Percentiles rank a stretch among this genome's conserved stretches.
These are phyloP conservation scores for cucumber (Cucumis sativus) DNA, from an alignment of 306 rosid genomes.

Conservation along the genomic window DNA sequence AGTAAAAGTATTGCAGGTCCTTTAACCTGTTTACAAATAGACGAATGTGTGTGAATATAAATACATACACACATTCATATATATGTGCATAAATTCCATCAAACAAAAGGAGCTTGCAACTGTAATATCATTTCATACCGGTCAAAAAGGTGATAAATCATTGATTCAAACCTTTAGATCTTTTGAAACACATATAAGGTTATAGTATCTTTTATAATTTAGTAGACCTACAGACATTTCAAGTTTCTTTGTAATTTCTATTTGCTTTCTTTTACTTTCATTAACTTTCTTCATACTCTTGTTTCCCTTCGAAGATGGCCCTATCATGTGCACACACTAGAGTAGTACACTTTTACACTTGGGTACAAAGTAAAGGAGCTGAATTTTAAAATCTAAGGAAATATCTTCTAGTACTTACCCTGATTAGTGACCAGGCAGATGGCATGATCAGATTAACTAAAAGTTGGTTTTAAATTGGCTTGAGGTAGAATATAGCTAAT, in stretches of 20 bases:
- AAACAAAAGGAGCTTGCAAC: not conserved
- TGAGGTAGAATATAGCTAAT: not conserved
- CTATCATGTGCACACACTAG: not conserved
- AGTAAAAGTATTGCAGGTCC: not conserved
- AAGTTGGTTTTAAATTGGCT: not conserved
- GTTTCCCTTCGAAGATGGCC: not conserved
- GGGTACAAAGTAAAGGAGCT: not conserved
- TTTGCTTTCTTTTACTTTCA: not conserved
- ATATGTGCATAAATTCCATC: not conserved
- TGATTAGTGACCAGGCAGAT: not conserved
- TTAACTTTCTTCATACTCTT: not conserved
- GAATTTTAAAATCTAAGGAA: not conserved
- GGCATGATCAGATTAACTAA: not conserved
- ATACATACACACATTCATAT: not conserved
- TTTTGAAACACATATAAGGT: not conserved
- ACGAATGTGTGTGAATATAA: too few species aligned
- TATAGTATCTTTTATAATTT: not conserved
- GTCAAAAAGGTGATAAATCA: not conserved
- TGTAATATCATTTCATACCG: not conserved
- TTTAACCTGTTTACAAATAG: not conserved
- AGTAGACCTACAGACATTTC: not conserved
- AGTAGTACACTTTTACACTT: not conserved
- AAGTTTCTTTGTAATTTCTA: not conserved
- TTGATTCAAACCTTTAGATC: not conserved
- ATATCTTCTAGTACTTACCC: not conserved